Evolutionary conservation across 768 basidiomycete genomes (phyloP).

Genomic region (Kwoniella botswanensis): DNA sequence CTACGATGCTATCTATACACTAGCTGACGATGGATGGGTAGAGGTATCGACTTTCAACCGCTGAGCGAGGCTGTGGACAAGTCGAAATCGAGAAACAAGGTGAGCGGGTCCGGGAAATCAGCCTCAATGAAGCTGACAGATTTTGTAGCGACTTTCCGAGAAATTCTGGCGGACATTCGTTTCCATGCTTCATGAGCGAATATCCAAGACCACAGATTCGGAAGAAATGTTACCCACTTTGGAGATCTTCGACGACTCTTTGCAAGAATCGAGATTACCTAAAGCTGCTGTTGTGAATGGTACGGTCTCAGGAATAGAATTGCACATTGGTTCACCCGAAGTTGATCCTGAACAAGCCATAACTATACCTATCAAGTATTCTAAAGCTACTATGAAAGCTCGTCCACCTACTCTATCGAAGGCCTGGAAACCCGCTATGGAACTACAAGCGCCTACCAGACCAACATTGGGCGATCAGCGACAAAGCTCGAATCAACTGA

Average conservation of each 20-base stretch:
- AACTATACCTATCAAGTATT: constrained; percentile 72
- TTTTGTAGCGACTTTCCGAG: constrained; percentile 72
- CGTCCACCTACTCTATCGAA: constrained; percentile 81
- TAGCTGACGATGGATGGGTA: neutral
- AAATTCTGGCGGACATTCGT: constrained; percentile 65
- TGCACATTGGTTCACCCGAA: constrained; percentile 79
- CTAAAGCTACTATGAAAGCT: constrained; percentile 76
- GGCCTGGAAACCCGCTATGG: constrained; percentile 54
- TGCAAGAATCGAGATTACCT: constrained; percentile 63
- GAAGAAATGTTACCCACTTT: constrained; percentile 61
- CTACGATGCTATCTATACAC: neutral
- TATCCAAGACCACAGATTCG: constrained; percentile 37
- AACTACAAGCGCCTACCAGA: constrained; percentile 41
- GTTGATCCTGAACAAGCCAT: constrained; percentile 72
- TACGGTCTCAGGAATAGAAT: constrained; percentile 65
- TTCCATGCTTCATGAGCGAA: constrained; percentile 37
- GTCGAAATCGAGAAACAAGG: constrained; percentile 64
- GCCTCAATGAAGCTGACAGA: neutral
- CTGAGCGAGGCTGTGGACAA: constrained; percentile 46
- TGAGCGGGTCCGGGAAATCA: constrained; percentile 51
- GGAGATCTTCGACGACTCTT: constrained; percentile 70
- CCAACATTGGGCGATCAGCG: constrained; percentile 4
- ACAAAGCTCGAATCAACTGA: constrained; percentile 31
- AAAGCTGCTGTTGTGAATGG: constrained; percentile 69
- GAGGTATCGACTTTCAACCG: constrained; percentile 48